Conservation (phyloP, 805 yeast genomes). For the Pichia heedii region DNA sequence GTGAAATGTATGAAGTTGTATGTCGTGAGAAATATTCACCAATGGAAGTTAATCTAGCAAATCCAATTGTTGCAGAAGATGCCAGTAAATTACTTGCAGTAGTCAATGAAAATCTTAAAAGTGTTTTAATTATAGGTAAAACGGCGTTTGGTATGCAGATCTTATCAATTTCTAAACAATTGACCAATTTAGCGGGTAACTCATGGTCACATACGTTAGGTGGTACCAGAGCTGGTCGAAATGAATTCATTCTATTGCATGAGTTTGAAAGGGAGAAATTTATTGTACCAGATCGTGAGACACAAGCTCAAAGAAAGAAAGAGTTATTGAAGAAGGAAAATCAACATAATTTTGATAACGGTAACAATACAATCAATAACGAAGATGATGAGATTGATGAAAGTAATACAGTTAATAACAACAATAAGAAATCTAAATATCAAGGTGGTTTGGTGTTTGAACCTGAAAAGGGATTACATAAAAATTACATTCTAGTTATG, state of each 20-base stretch:
- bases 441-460: conserved; percentile 75
- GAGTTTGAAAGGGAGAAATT: conserved; percentile 76
- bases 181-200: conserved; percentile 92
- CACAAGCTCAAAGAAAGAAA: conserved; percentile 28
- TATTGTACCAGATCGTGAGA: conserved; percentile 68
- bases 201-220: conserved; percentile 93
- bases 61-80: conserved; percentile 56
- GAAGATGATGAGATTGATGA: conserved; percentile 32
- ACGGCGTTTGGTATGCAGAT: conserved; percentile 79
- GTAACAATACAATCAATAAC: background rate
- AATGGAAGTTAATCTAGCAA: conserved; percentile 65
- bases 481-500: conserved; percentile 85
- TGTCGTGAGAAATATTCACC: conserved; percentile 55
- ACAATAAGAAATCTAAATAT: conserved; percentile 24
- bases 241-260: conserved; percentile 85
- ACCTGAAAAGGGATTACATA: conserved; percentile 91
- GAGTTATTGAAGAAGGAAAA: conserved; percentile 7
- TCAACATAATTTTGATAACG: conserved; percentile 14
- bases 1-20: conserved; percentile 82
- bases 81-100: conserved; percentile 61
- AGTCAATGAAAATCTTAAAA: conserved; percentile 54
- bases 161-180: conserved; percentile 78
- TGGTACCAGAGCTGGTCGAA: conserved; percentile 94
- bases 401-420: conserved; percentile 37
- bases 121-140: conserved; percentile 64